Conservation (phyloP, 2,329 filamentous ascomycete genomes). For the Aspergillus cejpii region DNA sequence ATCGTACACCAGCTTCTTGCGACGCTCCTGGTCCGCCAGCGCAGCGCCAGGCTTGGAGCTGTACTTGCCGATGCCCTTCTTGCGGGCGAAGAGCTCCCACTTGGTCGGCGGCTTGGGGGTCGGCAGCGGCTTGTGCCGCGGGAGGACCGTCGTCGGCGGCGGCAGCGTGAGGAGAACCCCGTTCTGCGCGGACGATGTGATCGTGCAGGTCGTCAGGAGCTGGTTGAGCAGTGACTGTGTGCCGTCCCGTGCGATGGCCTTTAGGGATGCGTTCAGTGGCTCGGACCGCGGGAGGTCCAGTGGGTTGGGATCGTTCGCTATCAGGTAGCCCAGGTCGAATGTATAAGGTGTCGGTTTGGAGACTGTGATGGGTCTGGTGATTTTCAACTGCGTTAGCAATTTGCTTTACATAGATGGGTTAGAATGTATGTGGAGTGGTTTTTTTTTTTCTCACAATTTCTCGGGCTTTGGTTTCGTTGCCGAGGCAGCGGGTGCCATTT, state of each 20-base stretch:
- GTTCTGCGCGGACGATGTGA: constrained; percentile 56
- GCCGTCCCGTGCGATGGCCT: constrained; percentile 73
- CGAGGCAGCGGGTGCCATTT: constrained; percentile 21
- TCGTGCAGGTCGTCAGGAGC: constrained; percentile 78
- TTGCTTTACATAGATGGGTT: no score
- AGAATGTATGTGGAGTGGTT: no score
- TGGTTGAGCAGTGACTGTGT: constrained; percentile 92
- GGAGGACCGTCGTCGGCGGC: constrained; percentile 60
- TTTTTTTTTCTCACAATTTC: constrained; percentile 37
- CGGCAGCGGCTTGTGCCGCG: constrained; percentile 87
- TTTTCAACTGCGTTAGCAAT: not conserved
- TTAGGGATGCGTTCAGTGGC: constrained; percentile 60
- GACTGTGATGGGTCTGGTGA: constrained; percentile 53
- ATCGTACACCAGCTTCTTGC: constrained; percentile 70
- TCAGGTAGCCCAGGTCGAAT: constrained; percentile 83
- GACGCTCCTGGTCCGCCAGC: constrained; percentile 60
- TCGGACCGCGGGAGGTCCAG: constrained; percentile 50
- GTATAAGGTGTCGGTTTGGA: constrained; percentile 83
- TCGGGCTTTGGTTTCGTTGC: constrained; percentile 29
- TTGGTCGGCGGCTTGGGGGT: constrained; percentile 75
- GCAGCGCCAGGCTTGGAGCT: constrained; percentile 56
- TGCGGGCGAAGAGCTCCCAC: constrained; percentile 92
- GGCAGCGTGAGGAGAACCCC: constrained; percentile 78
- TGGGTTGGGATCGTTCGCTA: constrained; percentile 82
- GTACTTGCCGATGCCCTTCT: constrained; percentile 85